phyloP scores from a whole-genome alignment of 352 stramenopile genomes.

The Phytophthora pluvialis region DNA sequence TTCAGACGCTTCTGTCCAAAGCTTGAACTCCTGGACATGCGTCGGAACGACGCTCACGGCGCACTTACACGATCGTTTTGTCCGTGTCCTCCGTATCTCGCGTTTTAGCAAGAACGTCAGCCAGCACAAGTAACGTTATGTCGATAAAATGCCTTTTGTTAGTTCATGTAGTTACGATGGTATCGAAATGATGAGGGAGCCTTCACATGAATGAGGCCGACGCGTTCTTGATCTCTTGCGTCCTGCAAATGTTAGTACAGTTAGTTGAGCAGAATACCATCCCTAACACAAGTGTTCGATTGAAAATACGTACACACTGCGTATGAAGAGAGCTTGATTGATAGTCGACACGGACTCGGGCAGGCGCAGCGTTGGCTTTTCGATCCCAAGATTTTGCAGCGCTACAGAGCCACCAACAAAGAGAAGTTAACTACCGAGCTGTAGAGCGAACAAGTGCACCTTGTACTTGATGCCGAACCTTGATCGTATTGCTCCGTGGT shows the following conservation, averaged over 20 bases:
- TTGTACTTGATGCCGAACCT: slow-evolving; percentile 39
- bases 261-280: neutral
- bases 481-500: slow-evolving; percentile 70
- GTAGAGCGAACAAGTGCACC: neutral
- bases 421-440: neutral
- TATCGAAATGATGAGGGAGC: too few species aligned
- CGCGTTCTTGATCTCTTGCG: slow-evolving; percentile 75
- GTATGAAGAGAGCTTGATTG: slow-evolving; percentile 66
- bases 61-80: slow-evolving; percentile 59
- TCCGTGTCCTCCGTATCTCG: slow-evolving; percentile 56
- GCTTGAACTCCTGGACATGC: slow-evolving; percentile 67
- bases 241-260: slow-evolving; percentile 33
- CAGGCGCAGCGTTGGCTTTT: slow-evolving; percentile 65
- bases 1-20: slow-evolving; percentile 62
- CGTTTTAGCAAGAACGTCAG: slow-evolving; percentile 42
- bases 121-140: too few species aligned
- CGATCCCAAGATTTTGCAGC: slow-evolving; percentile 65
- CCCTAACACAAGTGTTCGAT: neutral
- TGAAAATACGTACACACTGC: slow-evolving; percentile 59
- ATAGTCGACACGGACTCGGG: slow-evolving; percentile 68
- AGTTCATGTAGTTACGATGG: too few species aligned
- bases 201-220: slow-evolving; percentile 67
- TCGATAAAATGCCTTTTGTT: too few species aligned
- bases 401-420: slow-evolving; percentile 31
- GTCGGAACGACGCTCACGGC: slow-evolving; percentile 61